phyloP scores from a whole-genome alignment of 2,329 filamentous ascomycete genomes.

The Pseudocercospora cruenta region DNA sequence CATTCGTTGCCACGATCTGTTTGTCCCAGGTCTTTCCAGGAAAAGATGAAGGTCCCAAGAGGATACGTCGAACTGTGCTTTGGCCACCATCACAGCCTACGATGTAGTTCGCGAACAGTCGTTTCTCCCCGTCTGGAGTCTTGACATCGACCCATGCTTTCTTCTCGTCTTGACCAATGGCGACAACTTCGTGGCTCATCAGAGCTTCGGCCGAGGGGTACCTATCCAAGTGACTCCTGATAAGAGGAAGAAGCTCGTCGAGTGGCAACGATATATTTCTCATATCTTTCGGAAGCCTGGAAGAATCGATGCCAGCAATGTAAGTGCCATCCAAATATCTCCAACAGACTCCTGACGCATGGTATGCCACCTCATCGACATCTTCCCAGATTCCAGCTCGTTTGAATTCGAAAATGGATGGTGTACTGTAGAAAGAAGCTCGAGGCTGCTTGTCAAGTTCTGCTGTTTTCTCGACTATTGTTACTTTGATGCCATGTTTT shows the following conservation, averaged over 20 bases:
- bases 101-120: constrained; percentile 26
- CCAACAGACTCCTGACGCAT: constrained; percentile 27
- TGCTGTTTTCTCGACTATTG: constrained; percentile 59
- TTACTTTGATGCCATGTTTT: constrained; percentile 56
- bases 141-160: constrained; percentile 29
- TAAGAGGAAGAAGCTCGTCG: constrained; percentile 26
- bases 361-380: constrained; percentile 27
- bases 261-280: constrained; percentile 25
- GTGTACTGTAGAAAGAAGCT: constrained; percentile 53
- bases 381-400: constrained; percentile 42
- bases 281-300: constrained; percentile 13
- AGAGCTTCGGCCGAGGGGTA: constrained; percentile 21
- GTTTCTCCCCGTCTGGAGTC: constrained; percentile 20
- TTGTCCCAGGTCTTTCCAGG: constrained; percentile 29
- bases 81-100: constrained; percentile 32
- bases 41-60: constrained; percentile 23
- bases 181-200: constrained; percentile 23
- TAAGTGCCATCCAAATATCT: constrained; percentile 23
- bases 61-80: constrained; percentile 25
- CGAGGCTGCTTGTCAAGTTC: constrained; percentile 63
- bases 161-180: constrained; percentile 28
- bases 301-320: constrained; percentile 21
- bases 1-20: constrained; percentile 46
- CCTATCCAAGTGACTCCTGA: constrained; percentile 24
- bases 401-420: constrained; percentile 42